phyloP scores from a whole-genome alignment of 805 yeast genomes.

The Cyberlindnera lachancei region DNA sequence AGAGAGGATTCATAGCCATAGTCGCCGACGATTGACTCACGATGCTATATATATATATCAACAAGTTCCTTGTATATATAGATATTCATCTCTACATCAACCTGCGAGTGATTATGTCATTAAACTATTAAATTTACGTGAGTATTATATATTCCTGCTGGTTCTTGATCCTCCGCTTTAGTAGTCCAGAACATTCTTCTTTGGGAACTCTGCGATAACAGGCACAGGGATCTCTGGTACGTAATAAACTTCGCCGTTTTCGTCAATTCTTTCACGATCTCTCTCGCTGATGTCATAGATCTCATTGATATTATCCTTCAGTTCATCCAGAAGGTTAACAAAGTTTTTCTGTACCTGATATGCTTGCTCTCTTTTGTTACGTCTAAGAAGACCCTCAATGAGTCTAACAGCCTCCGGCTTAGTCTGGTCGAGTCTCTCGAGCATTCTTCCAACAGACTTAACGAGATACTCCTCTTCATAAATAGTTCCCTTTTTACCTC shows the following conservation, averaged over 20 bases:
- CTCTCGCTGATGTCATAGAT: slow-evolving; percentile 75
- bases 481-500: slow-evolving; percentile 96
- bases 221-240: slow-evolving; percentile 76
- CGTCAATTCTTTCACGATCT: slow-evolving; percentile 85
- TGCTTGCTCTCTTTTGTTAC: slow-evolving; percentile 72
- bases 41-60: no score
- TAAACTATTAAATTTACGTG: no score
- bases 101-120: no score
- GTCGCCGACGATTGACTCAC: no score
- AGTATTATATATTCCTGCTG: no score
- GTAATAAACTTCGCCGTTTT: slow-evolving; percentile 74
- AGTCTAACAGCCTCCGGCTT: slow-evolving; percentile 66
- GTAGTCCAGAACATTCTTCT: slow-evolving; percentile 50
- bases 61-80: no score
- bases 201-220: slow-evolving; percentile 53
- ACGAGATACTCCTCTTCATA: slow-evolving; percentile 95
- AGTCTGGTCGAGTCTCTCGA: slow-evolving; percentile 73
- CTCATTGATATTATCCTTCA: slow-evolving; percentile 60
- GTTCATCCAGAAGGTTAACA: slow-evolving; percentile 44
- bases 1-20: no score
- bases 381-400: slow-evolving; percentile 68
- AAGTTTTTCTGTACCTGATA: slow-evolving; percentile 66
- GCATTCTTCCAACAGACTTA: slow-evolving; percentile 77
- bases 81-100: no score
- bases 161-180: no score